These are phyloP conservation scores for Rutstroemia sp. DNA, from an alignment of 2,329 filamentous ascomycete species.

Conservation along the genomic window DNA sequence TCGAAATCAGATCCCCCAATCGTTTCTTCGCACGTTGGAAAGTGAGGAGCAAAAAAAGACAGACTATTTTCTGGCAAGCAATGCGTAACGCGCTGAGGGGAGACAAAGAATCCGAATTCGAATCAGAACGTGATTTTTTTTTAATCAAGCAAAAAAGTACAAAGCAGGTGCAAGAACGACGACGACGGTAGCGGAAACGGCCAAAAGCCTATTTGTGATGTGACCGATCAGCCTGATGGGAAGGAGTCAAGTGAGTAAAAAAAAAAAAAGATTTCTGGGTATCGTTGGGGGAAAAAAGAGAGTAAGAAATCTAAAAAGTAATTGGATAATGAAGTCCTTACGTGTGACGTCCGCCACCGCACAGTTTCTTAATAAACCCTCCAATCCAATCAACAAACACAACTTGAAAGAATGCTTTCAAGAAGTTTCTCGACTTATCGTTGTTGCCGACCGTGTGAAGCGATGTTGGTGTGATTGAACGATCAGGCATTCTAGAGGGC, in stretches of 20 bases:
- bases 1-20: neutral
- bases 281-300: neutral
- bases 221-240: slow-evolving; percentile 5
- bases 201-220: slow-evolving; percentile 20
- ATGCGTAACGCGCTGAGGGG: neutral
- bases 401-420: slow-evolving; percentile 29
- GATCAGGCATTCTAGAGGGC: slow-evolving; percentile 14
- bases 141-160: slow-evolving; percentile 16
- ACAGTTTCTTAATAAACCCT: slow-evolving; percentile 25
- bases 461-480: slow-evolving; percentile 25
- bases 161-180: slow-evolving; percentile 20
- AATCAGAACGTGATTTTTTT: neutral
- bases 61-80: neutral
- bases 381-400: slow-evolving; percentile 32
- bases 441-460: slow-evolving; percentile 22
- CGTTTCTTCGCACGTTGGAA: no score
- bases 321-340: slow-evolving; percentile 18
- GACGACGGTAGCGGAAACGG: slow-evolving; percentile 18
- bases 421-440: slow-evolving; percentile 20
- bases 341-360: slow-evolving; percentile 24
- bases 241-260: neutral
- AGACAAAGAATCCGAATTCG: neutral
- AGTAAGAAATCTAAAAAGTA: neutral
- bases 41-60: no score
- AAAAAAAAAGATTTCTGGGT: neutral